Evolutionary conservation across 225 moss, liverwort and hornwort genomes (phyloP), one percentile per base, ranked within the genome.

Genomic region (Sphagnum tenellum): DNA sequence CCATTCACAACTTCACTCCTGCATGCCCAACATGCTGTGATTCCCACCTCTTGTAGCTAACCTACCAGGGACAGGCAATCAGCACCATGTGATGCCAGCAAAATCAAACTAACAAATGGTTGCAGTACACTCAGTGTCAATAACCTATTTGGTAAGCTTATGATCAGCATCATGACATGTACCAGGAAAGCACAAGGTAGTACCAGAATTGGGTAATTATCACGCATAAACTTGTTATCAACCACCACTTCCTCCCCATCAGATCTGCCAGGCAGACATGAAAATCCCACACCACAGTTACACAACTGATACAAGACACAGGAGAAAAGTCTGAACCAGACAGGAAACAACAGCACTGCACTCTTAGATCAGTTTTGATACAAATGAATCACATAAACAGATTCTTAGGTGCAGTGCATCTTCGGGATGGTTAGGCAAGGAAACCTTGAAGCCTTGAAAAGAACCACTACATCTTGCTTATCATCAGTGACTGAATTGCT

Each of bases 201-300:
- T 89, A 94, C 94, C 91, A 94, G 74, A 75, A 86, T 85, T 8
- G 94, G 94, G 64, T 89, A 91, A 66, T 69, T 84, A 58, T 83
- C 82, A 58, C 91, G 85, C 94, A 94, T 89, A 50, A 86, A 89
- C 81, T 91, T 94, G 79, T 94, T 94, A 70, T 91, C 84, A 50
- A 94, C 91, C 64, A 94, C 71, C 64, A 89, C 86, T 72, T 94
- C 94, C 81, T 73, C 74, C 9, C 91, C 94, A 69, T 94, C 94
- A 8, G 85, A 89, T 79, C 94, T 94, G 85, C 68, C 71, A 29
- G 29, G 29, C 0, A 29, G 29, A 29, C 29, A 29, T 29, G 29
- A 29, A 29, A 29, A 29, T 29, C 29, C 29, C 29, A 29, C 29
- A 29, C 29, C 29, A 29, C 29, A 29, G 29, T 29, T 29, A 29